phyloP scores from a whole-genome alignment of 768 basidiomycete species.

The Coprinopsis marcescibilis region DNA sequence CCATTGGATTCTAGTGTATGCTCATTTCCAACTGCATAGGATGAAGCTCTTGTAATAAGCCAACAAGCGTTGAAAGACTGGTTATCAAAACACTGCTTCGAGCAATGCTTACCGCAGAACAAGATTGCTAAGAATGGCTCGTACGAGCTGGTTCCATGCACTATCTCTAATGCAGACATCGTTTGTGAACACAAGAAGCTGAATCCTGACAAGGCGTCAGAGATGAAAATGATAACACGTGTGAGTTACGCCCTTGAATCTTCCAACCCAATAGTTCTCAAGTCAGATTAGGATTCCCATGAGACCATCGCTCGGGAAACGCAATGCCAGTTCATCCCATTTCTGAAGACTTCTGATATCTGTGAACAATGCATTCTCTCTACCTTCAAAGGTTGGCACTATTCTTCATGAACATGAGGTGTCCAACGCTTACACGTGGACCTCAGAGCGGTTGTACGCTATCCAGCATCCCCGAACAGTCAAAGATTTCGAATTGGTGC shows the following conservation, averaged over 20 bases:
- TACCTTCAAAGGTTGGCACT: slow-evolving; percentile 44
- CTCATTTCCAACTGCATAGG: slow-evolving; percentile 2
- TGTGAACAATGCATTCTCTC: slow-evolving; percentile 55
- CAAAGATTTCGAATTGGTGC: slow-evolving; percentile 49
- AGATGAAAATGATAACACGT: slow-evolving; percentile 70
- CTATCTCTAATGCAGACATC: slow-evolving; percentile 40
- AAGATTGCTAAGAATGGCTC: neutral
- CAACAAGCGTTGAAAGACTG: slow-evolving; percentile 56
- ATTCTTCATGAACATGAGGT: neutral
- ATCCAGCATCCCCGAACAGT: slow-evolving; percentile 62
- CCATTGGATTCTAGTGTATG: neutral
- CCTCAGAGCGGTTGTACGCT: slow-evolving; percentile 62
- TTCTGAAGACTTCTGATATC: slow-evolving; percentile 43
- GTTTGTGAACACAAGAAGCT: slow-evolving; percentile 58
- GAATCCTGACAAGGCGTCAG: slow-evolving; percentile 50
- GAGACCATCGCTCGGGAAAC: slow-evolving; percentile 37
- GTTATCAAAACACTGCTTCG: slow-evolving; percentile 40
- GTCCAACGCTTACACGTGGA: slow-evolving; percentile 6
- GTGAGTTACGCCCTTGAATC: slow-evolving; percentile 7
- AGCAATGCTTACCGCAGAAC: slow-evolving; percentile 9
- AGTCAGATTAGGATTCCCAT: slow-evolving; percentile 34
- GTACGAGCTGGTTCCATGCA: slow-evolving; percentile 10
- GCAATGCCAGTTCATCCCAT: slow-evolving; percentile 43
- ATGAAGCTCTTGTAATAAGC: slow-evolving; percentile 57
- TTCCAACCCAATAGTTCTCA: neutral